A percentile compares a stretch with the other conserved stretches of the same genome.
Evolutionary conservation across 2,329 filamentous ascomycete species (phyloP).

Genomic region (Fonsecaea multimorphosa): DNA sequence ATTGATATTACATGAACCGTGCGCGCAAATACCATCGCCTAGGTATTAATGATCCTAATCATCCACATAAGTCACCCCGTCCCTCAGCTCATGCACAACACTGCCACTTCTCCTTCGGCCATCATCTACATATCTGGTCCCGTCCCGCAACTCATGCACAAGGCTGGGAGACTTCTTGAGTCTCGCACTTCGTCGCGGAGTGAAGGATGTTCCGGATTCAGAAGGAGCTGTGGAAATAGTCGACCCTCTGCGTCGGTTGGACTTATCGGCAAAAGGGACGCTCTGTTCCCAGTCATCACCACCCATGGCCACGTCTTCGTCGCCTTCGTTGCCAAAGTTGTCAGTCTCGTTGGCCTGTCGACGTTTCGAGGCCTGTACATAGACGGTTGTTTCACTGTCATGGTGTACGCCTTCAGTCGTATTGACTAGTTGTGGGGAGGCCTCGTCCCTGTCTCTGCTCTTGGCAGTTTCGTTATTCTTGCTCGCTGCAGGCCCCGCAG

Average conservation of each 20-base stretch:
- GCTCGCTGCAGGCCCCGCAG: neutral
- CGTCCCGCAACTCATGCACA: slow-evolving; percentile 40
- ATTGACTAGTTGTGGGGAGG: neutral
- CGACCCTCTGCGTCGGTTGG: slow-evolving; percentile 24
- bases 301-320: slow-evolving; percentile 9
- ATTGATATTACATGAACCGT: neutral
- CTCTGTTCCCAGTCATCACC: neutral
- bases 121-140: slow-evolving; percentile 39
- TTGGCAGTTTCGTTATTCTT: neutral
- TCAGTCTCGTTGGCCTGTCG: slow-evolving; percentile 26
- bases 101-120: slow-evolving; percentile 22
- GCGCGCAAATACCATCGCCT: neutral
- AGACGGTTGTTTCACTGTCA: neutral
- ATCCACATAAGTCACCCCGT: slow-evolving; percentile 36
- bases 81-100: slow-evolving; percentile 38
- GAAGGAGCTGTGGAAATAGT: slow-evolving; percentile 25
- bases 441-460: neutral
- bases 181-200: slow-evolving; percentile 28
- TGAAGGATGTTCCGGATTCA: slow-evolving; percentile 13
- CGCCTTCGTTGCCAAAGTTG: slow-evolving; percentile 24
- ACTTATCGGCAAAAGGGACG: slow-evolving; percentile 11
- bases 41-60: slow-evolving; percentile 16
- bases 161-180: slow-evolving; percentile 29
- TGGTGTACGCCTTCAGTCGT: neutral
- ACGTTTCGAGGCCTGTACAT: slow-evolving; percentile 5